Evolutionary conservation across 768 basidiomycete genomes (phyloP).

Genomic region (Rhizopogon salebrosus): DNA sequence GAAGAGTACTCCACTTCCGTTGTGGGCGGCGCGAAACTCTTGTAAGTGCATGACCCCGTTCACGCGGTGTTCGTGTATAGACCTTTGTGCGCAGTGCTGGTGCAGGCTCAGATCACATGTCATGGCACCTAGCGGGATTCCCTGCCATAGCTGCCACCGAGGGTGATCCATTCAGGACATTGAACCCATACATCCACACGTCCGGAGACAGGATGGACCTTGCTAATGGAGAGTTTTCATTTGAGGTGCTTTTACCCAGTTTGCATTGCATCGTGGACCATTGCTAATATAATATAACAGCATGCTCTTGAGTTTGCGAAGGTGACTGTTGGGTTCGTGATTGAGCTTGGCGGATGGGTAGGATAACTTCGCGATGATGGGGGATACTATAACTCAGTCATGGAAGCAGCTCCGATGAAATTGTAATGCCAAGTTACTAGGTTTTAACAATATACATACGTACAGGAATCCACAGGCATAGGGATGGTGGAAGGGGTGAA

Average conservation of each 20-base stretch:
- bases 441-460: too few relatives aligned
- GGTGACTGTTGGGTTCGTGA: constrained; percentile 50
- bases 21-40: constrained; percentile 15
- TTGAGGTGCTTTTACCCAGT: constrained; percentile 18
- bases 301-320: constrained; percentile 60
- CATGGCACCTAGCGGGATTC: constrained; percentile 39
- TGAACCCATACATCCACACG: constrained; percentile 40
- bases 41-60: constrained; percentile 22
- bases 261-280: not conserved
- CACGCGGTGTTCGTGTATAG: not conserved
- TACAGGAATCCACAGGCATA: too few relatives aligned
- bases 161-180: constrained; percentile 33
- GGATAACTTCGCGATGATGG: not conserved
- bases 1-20: constrained; percentile 22
- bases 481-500: too few relatives aligned
- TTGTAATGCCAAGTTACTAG: too few relatives aligned
- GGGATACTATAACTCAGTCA: too few relatives aligned
- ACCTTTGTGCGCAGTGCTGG: constrained; percentile 24
- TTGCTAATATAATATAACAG: constrained; percentile 32
- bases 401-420: too few relatives aligned
- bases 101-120: constrained; percentile 43
- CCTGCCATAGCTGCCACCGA: constrained; percentile 40
- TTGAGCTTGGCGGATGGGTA: constrained; percentile 37
- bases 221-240: constrained; percentile 37
- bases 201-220: constrained; percentile 18